Evolutionary conservation across 2,329 filamentous ascomycete species (phyloP).

Genomic region (Exserohilum rostratum): DNA sequence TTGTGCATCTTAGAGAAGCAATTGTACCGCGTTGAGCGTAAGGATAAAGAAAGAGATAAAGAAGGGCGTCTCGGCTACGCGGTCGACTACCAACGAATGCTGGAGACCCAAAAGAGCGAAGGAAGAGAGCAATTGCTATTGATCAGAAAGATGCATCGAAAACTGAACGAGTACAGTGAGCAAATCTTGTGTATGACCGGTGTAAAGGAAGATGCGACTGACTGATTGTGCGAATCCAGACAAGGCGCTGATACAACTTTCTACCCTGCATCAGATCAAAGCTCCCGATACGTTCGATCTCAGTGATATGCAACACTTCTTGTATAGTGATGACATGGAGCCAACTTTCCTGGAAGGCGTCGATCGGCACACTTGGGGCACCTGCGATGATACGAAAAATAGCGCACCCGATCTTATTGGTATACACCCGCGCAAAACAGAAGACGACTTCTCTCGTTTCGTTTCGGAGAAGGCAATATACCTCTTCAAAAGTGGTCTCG

Average conservation of each 20-base stretch:
- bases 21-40: background rate
- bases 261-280: background rate
- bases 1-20: slow-evolving; percentile 3
- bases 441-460: slow-evolving; percentile 16
- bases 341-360: background rate
- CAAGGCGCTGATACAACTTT: slow-evolving; percentile 4
- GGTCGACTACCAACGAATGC: background rate
- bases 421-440: slow-evolving; percentile 4
- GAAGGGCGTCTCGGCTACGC: background rate
- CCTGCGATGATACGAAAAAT: background rate
- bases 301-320: slow-evolving; percentile 10
- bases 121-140: background rate
- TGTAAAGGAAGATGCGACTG: background rate
- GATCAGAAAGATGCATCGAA: background rate
- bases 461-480: slow-evolving; percentile 12
- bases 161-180: slow-evolving; percentile 10
- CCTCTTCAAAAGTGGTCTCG: slow-evolving; percentile 10
- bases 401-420: slow-evolving; percentile 5
- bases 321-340: background rate
- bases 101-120: background rate
- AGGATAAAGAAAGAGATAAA: background rate
- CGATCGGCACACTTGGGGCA: background rate
- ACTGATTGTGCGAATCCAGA: background rate
- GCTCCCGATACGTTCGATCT: slow-evolving; percentile 10
- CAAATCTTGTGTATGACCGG: background rate